These are phyloP conservation scores for Tausonia pullulans DNA, from an alignment of 1,284 basidiomycete genomes.

Conservation along the genomic window DNA sequence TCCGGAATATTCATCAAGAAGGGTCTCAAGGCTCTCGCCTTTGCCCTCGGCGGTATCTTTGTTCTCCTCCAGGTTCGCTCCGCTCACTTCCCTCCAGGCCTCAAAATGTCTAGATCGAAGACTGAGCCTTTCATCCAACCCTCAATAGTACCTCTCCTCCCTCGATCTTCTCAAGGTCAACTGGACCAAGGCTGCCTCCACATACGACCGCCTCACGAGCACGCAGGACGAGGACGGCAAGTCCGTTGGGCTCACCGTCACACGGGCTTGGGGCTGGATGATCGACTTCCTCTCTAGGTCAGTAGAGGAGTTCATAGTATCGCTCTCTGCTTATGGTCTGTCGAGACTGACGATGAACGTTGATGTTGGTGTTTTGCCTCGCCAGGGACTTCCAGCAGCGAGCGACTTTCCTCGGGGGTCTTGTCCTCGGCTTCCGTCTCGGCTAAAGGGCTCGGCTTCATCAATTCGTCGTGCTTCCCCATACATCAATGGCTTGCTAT, in stretches of 20 bases:
- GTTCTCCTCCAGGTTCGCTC: conserved; percentile 66
- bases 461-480: no score
- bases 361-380: neutral
- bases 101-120: neutral
- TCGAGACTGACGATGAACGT: neutral
- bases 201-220: conserved; percentile 64
- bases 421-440: conserved; percentile 39
- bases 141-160: conserved; percentile 58
- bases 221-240: conserved; percentile 47
- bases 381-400: conserved; percentile 29
- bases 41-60: conserved; percentile 72
- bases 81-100: neutral
- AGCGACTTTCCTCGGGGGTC: conserved; percentile 42
- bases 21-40: conserved; percentile 71
- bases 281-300: conserved; percentile 63
- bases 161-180: conserved; percentile 62
- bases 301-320: neutral
- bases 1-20: conserved; percentile 91
- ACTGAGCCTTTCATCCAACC: neutral
- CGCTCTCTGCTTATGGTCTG: neutral
- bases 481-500: no score
- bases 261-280: conserved; percentile 56
- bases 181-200: conserved; percentile 49
- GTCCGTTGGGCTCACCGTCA: conserved; percentile 49
- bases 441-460: conserved; percentile 28